phyloP scores from a whole-genome alignment of 164 flowering plant species.

The Cinnamomum chago region DNA sequence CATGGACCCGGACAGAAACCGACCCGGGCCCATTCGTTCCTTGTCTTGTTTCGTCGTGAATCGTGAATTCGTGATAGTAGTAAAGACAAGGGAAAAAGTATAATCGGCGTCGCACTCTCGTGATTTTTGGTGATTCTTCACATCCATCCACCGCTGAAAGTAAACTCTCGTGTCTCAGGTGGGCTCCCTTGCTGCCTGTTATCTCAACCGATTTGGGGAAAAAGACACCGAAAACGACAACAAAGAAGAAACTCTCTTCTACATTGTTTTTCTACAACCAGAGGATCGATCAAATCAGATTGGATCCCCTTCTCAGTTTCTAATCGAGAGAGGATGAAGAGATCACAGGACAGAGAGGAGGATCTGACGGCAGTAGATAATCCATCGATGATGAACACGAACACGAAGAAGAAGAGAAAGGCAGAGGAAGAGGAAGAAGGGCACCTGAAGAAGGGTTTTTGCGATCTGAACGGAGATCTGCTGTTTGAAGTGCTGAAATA shows the following conservation, averaged over 20 bases:
- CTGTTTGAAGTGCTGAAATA: conserved; percentile 81
- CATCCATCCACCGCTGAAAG: background rate
- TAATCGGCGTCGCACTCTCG: background rate
- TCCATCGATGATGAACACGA: background rate
- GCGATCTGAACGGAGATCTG: conserved; percentile 56
- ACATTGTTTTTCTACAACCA: too few relatives aligned
- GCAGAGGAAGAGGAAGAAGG: conserved; percentile 15
- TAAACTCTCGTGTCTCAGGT: too few relatives aligned
- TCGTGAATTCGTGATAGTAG: too few relatives aligned
- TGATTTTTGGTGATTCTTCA: background rate
- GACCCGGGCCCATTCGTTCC: conserved; percentile 33
- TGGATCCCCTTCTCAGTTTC: too few relatives aligned
- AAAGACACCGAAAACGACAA: background rate
- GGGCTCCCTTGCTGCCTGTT: background rate
- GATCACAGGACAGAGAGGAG: conserved; percentile 17
- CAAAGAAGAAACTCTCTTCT: background rate
- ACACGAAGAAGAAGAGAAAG: conserved; percentile 4
- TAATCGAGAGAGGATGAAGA: conserved; percentile 35
- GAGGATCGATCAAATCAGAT: too few relatives aligned
- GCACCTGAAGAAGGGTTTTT: conserved; percentile 19
- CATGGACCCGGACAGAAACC: too few relatives aligned
- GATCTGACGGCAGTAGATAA: conserved; percentile 5
- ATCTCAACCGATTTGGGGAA: background rate
- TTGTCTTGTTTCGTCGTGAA: conserved; percentile 28
- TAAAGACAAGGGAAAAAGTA: background rate